Evolutionary conservation across 139 green algal genomes (phyloP).

Genomic region (Nannochloris sp.): DNA sequence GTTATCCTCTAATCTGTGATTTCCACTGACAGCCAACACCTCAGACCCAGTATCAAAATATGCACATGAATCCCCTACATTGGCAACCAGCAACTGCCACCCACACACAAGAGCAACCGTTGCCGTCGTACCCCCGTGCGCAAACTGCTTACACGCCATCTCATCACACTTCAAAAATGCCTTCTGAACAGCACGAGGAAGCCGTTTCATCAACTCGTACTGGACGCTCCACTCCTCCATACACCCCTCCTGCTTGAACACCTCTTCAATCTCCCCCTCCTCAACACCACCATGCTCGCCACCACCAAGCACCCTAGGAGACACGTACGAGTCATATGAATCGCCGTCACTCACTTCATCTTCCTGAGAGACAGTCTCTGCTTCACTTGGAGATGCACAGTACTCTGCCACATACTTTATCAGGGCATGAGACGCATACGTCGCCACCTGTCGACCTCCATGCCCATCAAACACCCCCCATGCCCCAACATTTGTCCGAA

Average conservation of each 20-base stretch:
- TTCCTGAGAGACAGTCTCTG: slow-evolving; percentile 27
- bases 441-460: slow-evolving; percentile 45
- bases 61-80: slow-evolving; percentile 51
- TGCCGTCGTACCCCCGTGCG: slow-evolving; percentile 58
- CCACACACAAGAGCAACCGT: slow-evolving; percentile 59
- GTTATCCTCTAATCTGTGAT: slow-evolving; percentile 63
- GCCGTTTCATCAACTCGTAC: neutral
- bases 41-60: slow-evolving; percentile 58
- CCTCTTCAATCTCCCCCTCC: neutral
- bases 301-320: no score
- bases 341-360: slow-evolving; percentile 6
- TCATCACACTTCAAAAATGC: slow-evolving; percentile 16
- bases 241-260: neutral
- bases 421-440: slow-evolving; percentile 40
- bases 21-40: slow-evolving; percentile 49
- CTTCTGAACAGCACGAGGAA: slow-evolving; percentile 8
- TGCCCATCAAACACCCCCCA: slow-evolving; percentile 62
- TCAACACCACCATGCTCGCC: no score
- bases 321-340: neutral
- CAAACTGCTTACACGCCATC: slow-evolving; percentile 8
- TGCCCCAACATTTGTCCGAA: slow-evolving; percentile 11
- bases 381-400: neutral
- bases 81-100: slow-evolving; percentile 49
- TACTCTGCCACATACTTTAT: slow-evolving; percentile 21
- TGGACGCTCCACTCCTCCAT: slow-evolving; percentile 21